Conservation (phyloP, 2,329 filamentous ascomycete species). For the Fusarium xyrophilum region DNA sequence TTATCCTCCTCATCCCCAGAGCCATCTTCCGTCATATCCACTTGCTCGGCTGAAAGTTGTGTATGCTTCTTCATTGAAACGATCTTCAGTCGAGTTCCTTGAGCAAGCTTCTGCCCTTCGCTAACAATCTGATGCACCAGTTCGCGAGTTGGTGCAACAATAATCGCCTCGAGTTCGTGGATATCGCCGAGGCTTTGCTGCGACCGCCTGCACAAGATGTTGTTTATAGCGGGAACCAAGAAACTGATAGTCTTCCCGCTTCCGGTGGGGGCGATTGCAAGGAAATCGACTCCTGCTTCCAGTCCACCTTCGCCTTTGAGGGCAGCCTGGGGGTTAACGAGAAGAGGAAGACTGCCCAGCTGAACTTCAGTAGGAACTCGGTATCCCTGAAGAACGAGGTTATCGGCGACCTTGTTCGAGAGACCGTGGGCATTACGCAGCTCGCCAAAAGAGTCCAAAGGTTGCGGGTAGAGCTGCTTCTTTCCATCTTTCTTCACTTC, state of each 20-base stretch:
- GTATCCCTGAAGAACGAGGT: constrained; percentile 85
- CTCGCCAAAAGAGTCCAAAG: constrained; percentile 77
- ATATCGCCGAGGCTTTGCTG: constrained; percentile 49
- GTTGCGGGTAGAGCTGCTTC: constrained; percentile 76
- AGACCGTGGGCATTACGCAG: constrained; percentile 76
- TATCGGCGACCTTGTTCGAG: constrained; percentile 74
- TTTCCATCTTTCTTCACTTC: constrained; percentile 59
- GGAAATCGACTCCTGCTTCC: constrained; percentile 67
- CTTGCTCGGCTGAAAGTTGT: constrained; percentile 62
- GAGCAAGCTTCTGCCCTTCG: constrained; percentile 82
- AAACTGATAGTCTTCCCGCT: constrained; percentile 97
- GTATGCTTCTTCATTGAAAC: constrained; percentile 87
- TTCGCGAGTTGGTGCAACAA: constrained; percentile 81
- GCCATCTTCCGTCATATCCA: constrained; percentile 48
- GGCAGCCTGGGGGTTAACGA: constrained; percentile 66
- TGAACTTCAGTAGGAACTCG: constrained; percentile 92
- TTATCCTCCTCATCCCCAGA: constrained; percentile 52
- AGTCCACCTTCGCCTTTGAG: constrained; percentile 50
- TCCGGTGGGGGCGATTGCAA: constrained; percentile 91
- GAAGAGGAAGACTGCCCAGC: constrained; percentile 80
- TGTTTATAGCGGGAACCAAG: constrained; percentile 83
- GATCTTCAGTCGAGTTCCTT: constrained; percentile 79
- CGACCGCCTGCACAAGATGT: constrained; percentile 66
- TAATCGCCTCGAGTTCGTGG: constrained; percentile 68
- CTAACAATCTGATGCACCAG: constrained; percentile 80